Percentiles rank a stretch among this genome's conserved stretches.
These are phyloP conservation scores for Hypoxylon sp. DNA, from an alignment of 2,329 filamentous ascomycete species.

Conservation along the genomic window DNA sequence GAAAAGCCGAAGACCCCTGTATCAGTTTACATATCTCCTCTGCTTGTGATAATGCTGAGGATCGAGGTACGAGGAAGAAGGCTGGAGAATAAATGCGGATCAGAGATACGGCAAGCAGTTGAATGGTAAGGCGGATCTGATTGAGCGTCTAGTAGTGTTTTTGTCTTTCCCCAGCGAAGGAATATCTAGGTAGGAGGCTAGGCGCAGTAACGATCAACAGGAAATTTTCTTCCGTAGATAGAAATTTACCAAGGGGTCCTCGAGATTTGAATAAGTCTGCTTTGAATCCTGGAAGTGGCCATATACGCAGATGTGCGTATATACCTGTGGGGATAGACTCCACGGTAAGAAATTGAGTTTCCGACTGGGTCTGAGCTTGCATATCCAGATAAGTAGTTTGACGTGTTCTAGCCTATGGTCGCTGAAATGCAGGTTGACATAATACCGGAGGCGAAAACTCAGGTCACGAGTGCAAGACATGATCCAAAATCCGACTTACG, in stretches of 20 bases:
- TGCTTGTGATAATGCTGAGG: background rate
- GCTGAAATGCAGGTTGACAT: background rate
- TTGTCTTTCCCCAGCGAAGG: background rate
- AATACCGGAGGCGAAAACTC: conserved; percentile 18
- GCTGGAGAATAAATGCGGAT: background rate
- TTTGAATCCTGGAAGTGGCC: background rate
- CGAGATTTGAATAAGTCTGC: background rate
- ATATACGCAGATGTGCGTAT: background rate
- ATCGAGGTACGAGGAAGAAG: background rate
- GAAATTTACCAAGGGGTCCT: background rate
- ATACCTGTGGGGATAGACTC: conserved; percentile 1
- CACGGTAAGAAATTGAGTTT: conserved; percentile 6
- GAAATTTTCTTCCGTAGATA: conserved; percentile 6
- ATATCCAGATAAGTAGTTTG: conserved; percentile 16
- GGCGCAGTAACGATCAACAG: background rate
- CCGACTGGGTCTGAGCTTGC: conserved; percentile 12
- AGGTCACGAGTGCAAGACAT: background rate
- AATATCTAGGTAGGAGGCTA: background rate
- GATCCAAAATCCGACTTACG: conserved; percentile 1
- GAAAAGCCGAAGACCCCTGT: conserved; percentile 14
- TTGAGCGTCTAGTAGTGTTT: background rate
- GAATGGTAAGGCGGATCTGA: too few species aligned
- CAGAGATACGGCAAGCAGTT: conserved; percentile 4
- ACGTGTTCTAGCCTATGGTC: conserved; percentile 1
- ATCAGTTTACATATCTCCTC: background rate